Base-by-base conservation (phyloP, 225 moss, liverwort and hornwort genomes). In the Marchantia polymorpha region DNA sequence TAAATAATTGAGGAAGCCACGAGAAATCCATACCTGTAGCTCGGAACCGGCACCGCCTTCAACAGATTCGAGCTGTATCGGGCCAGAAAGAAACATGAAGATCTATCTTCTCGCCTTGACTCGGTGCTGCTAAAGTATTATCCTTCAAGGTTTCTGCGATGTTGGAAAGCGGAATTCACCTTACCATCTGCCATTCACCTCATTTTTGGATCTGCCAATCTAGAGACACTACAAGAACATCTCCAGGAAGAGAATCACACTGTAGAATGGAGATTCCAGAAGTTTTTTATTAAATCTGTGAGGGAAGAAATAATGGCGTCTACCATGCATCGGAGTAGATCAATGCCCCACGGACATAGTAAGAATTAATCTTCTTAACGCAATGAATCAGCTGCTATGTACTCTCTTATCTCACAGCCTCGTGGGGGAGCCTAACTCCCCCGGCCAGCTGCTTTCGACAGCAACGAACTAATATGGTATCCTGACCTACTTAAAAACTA, bases 241-340 rank as follows among this genome's bases (percentile, higher is more conserved):
- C 39, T 39, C 39, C 2, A 39, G 63, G 10, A 63, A 8, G 4
- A 25, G n/a, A 63, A 22, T 63, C 58, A 58, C 0, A 58, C 20
- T 58, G 16, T 14, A 58, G 12, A 58, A 58, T 17, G 17, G 17
- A 58, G 58, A 63, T 63, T 63, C 16, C 31, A 68, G 2, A 68
- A 68, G 51, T 4, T 54, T 76, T 76, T 76, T 61, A 61, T 76
- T 60, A 58, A n/a, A 17, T 48, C n/a, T 48, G n/a, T 20, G 8
- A 63, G 39, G 23, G 61, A 75, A 49, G 61, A 63, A 85, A 79
- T 68, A 78, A 81, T 85, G 68, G 27, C 71, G 63, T 69, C 53
- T 81, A 85, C 74, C 70, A 52, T 63, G 52, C 74, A 72, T 52
- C 31, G 65, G 46, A 27, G 52, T 68, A 81, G 69, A 79, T 76